Percentiles rank a stretch among this genome's conserved stretches.
phyloP scores from a whole-genome alignment of 2,329 filamentous ascomycete species.

The Domatiomyces catenatus region DNA sequence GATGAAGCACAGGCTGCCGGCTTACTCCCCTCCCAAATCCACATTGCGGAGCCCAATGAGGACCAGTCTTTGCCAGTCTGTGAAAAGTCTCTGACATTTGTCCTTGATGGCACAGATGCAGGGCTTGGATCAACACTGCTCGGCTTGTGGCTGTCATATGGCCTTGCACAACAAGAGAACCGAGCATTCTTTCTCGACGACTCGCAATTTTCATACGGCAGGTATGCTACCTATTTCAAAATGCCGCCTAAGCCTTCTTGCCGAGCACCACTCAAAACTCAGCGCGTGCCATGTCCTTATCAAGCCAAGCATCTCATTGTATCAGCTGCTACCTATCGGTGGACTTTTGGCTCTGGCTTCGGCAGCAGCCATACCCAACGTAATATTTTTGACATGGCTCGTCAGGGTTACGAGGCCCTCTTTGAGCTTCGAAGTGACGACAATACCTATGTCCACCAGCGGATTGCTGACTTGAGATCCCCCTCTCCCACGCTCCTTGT shows the following conservation, averaged over 20 bases:
- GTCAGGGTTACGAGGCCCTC: conserved; percentile 55
- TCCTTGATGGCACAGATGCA: conserved; percentile 58
- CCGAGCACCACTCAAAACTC: conserved; percentile 53
- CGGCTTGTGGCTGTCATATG: conserved; percentile 71
- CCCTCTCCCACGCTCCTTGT: conserved; percentile 41
- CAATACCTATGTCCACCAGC: conserved; percentile 45
- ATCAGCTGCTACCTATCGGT: conserved; percentile 50
- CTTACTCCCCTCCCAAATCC: conserved; percentile 35
- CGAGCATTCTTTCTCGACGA: conserved; percentile 75
- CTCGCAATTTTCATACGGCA: conserved; percentile 66
- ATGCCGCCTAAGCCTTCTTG: conserved; percentile 46
- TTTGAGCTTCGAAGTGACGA: conserved; percentile 57
- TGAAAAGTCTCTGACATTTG: conserved; percentile 57
- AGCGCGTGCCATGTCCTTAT: conserved; percentile 67
- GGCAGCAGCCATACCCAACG: conserved; percentile 40
- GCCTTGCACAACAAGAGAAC: conserved; percentile 57
- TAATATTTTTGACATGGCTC: conserved; percentile 52
- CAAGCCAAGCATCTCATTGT: conserved; percentile 60
- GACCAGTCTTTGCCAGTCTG: conserved; percentile 38
- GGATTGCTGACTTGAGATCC: conserved; percentile 40
- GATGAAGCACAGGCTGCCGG: conserved; percentile 52
- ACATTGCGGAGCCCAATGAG: conserved; percentile 6
- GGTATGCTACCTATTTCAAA: conserved; percentile 57
- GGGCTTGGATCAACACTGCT: conserved; percentile 64
- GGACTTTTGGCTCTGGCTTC: conserved; percentile 48